These are phyloP conservation scores for Prinsepia uniflora DNA, from an alignment of 306 rosid genomes.

Conservation along the genomic window DNA sequence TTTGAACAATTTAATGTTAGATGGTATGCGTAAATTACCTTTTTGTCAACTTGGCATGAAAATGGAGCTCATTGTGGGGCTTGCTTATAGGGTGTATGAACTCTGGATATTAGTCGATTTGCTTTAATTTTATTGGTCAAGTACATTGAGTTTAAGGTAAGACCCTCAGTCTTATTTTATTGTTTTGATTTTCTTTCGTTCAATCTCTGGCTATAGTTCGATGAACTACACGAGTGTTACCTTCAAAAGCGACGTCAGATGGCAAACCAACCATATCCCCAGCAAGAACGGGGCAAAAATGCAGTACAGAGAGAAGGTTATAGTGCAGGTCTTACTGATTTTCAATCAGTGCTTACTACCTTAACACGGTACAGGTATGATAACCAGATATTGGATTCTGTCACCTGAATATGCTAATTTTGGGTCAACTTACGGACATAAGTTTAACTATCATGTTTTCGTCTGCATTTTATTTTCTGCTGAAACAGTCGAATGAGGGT, in stretches of 20 bases:
- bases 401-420: neutral
- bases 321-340: slow-evolving; percentile 74
- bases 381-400: slow-evolving; percentile 18
- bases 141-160: slow-evolving; percentile 10
- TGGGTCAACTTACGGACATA: neutral
- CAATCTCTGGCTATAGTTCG: slow-evolving; percentile 55
- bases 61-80: neutral
- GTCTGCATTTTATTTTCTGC: slow-evolving; percentile 6
- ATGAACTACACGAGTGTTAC: slow-evolving; percentile 94
- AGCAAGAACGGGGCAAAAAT: slow-evolving; percentile 53
- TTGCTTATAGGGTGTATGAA: neutral
- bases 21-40: slow-evolving; percentile 11
- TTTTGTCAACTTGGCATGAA: slow-evolving; percentile 1
- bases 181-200: slow-evolving; percentile 21
- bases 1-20: slow-evolving; percentile 14
- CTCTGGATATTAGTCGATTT: slow-evolving; percentile 11
- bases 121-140: neutral
- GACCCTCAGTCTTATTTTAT: slow-evolving; percentile 11
- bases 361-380: slow-evolving; percentile 84
- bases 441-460: neutral
- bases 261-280: slow-evolving; percentile 55
- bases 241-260: slow-evolving; percentile 78
- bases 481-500: slow-evolving; percentile 89
- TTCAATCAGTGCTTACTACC: slow-evolving; percentile 84
- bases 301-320: slow-evolving; percentile 72